Percentiles rank a stretch among this genome's conserved stretches.
phyloP scores from a whole-genome alignment of 495 filamentous ascomycete species.

The Neurospora sp. region DNA sequence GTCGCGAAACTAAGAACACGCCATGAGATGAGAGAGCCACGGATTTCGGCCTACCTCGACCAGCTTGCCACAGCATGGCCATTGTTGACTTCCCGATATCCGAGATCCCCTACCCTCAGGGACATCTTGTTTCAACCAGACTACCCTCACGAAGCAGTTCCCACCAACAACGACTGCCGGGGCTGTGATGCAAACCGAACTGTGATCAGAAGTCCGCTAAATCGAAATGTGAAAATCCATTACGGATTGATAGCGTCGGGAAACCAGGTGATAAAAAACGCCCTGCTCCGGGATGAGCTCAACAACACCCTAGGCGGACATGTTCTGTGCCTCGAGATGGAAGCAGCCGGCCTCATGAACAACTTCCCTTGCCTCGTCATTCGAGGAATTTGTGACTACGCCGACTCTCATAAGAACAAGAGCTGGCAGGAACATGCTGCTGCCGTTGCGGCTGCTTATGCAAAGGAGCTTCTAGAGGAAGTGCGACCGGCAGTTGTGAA shows the following conservation, averaged over 20 bases:
- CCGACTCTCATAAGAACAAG: background rate
- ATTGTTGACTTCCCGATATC: background rate
- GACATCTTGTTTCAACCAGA: background rate
- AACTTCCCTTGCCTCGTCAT: background rate
- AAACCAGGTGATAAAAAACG: constrained; percentile 13
- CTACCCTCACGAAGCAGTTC: no score
- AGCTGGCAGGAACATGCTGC: constrained; percentile 11
- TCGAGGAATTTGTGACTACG: background rate
- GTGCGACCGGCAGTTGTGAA: background rate
- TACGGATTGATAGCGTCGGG: constrained; percentile 22
- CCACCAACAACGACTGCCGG: no score
- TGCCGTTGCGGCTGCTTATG: constrained; percentile 12
- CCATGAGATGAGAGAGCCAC: background rate
- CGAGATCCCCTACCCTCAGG: background rate
- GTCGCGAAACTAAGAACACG: background rate
- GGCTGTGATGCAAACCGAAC: no score
- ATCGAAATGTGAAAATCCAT: background rate
- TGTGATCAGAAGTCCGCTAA: no score
- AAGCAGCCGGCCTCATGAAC: background rate
- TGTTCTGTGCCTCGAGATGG: background rate
- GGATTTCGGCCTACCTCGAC: background rate
- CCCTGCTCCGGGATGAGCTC: constrained; percentile 3
- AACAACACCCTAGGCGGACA: accelerated
- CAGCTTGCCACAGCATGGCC: background rate
- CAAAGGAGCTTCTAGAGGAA: constrained; percentile 3